phyloP scores from a whole-genome alignment of 768 basidiomycete genomes.

The Piloderma croceum region DNA sequence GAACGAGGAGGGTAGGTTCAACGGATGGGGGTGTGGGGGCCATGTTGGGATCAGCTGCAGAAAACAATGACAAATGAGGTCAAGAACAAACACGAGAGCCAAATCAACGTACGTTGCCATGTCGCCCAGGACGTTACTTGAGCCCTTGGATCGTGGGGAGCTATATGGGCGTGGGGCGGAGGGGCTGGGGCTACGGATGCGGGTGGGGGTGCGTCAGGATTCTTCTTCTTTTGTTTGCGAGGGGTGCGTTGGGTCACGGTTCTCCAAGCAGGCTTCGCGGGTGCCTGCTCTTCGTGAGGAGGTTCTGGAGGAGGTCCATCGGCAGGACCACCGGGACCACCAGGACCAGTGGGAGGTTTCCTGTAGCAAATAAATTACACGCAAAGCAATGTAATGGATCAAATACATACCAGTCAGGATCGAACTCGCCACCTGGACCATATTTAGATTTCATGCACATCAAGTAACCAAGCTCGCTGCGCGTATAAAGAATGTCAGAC shows the following conservation, averaged over 20 bases:
- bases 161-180: conserved; percentile 19
- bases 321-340: no score
- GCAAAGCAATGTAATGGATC: conserved; percentile 1
- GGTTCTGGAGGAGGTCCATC: conserved; percentile 40
- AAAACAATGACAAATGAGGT: conserved; percentile 3
- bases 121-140: conserved; percentile 52
- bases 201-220: conserved; percentile 24
- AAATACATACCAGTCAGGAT: conserved; percentile 62
- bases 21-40: conserved; percentile 58
- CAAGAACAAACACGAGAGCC: conserved; percentile 3
- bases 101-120: conserved; percentile 55
- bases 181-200: conserved; percentile 30
- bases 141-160: conserved; percentile 34
- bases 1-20: conserved; percentile 56
- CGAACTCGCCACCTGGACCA: conserved; percentile 81
- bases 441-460: conserved; percentile 69
- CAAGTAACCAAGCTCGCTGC: conserved; percentile 70
- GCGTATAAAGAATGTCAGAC: neutral
- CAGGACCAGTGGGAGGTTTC: conserved; percentile 46
- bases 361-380: conserved; percentile 17
- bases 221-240: conserved; percentile 45
- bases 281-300: conserved; percentile 37
- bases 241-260: conserved; percentile 34
- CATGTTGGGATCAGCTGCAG: conserved; percentile 51
- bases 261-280: conserved; percentile 58